Conservation (phyloP, 495 filamentous ascomycete genomes). For the Penicillium ochrochloron region DNA sequence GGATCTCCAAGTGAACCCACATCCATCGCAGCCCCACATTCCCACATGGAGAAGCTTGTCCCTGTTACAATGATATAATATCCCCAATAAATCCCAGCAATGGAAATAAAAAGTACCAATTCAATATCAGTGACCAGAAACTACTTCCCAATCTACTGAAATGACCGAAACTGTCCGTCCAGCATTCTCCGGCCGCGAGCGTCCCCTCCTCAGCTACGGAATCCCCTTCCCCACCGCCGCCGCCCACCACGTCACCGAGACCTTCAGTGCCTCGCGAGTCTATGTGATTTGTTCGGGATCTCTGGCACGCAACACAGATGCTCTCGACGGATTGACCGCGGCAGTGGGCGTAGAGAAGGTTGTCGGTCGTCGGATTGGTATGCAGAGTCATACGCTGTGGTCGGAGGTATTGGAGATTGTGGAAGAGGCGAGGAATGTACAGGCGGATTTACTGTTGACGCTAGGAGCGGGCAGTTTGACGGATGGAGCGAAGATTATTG, state of each 20-base stretch:
- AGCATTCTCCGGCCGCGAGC: constrained; percentile 43
- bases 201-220: constrained; percentile 54
- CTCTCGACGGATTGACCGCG: constrained; percentile 46
- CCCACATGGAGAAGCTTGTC: constrained; percentile 24
- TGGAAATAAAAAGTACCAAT: not conserved
- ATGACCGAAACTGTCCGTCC: constrained; percentile 44
- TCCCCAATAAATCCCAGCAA: not conserved
- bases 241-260: constrained; percentile 52
- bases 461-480: constrained; percentile 65
- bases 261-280: constrained; percentile 56
- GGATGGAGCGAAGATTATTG: constrained; percentile 64
- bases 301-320: constrained; percentile 58
- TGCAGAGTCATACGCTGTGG: constrained; percentile 64
- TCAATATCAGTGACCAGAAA: not conserved
- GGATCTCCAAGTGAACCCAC: constrained; percentile 6
- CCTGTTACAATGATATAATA: constrained; percentile 11
- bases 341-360: constrained; percentile 50
- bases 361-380: constrained; percentile 59
- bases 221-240: constrained; percentile 56
- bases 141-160: not conserved
- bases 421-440: constrained; percentile 48
- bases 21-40: constrained; percentile 21
- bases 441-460: constrained; percentile 62
- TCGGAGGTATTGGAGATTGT: constrained; percentile 62
- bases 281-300: constrained; percentile 67